Conservation (phyloP, 2,329 filamentous ascomycete genomes). For the Niveomyces coronatus region DNA sequence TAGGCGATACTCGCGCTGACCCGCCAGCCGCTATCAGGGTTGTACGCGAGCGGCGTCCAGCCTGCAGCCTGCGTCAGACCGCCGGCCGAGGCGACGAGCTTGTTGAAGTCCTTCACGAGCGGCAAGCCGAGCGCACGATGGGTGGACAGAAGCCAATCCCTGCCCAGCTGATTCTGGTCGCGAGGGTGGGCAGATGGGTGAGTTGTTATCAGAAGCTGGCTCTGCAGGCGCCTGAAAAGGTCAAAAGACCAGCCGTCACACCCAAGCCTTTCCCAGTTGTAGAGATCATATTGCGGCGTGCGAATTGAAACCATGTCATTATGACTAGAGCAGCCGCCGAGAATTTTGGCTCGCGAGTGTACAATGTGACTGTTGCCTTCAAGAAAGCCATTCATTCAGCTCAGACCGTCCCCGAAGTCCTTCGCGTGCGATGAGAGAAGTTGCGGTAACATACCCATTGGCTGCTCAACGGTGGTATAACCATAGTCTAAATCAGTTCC, state of each 20-base stretch:
- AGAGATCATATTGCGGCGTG: slow-evolving; percentile 79
- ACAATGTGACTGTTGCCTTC: no score
- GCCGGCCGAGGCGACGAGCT: slow-evolving; percentile 65
- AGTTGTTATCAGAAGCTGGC: slow-evolving; percentile 83
- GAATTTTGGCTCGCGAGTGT: no score
- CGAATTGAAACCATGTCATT: slow-evolving; percentile 92
- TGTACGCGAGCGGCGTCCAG: slow-evolving; percentile 87
- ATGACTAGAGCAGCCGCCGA: slow-evolving; percentile 87
- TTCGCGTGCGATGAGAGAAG: slow-evolving; percentile 89
- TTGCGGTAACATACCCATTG: slow-evolving; percentile 81
- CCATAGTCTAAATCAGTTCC: slow-evolving; percentile 87
- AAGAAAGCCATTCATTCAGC: no score
- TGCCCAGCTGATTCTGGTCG: slow-evolving; percentile 82
- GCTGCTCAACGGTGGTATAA: slow-evolving; percentile 82
- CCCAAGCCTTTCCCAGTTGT: slow-evolving; percentile 73
- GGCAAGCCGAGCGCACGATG: slow-evolving; percentile 71
- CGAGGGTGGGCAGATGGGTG: slow-evolving; percentile 77
- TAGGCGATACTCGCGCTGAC: slow-evolving; percentile 86
- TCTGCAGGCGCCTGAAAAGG: slow-evolving; percentile 68
- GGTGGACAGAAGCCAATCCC: slow-evolving; percentile 80
- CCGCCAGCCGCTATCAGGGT: slow-evolving; percentile 75
- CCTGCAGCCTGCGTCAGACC: slow-evolving; percentile 67
- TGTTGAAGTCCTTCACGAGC: slow-evolving; percentile 76
- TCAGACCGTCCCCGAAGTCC: no score
- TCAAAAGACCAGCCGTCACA: slow-evolving; percentile 82